Conservation (phyloP, 352 stramenopile genomes). For the Thraustotheca clavata region DNA sequence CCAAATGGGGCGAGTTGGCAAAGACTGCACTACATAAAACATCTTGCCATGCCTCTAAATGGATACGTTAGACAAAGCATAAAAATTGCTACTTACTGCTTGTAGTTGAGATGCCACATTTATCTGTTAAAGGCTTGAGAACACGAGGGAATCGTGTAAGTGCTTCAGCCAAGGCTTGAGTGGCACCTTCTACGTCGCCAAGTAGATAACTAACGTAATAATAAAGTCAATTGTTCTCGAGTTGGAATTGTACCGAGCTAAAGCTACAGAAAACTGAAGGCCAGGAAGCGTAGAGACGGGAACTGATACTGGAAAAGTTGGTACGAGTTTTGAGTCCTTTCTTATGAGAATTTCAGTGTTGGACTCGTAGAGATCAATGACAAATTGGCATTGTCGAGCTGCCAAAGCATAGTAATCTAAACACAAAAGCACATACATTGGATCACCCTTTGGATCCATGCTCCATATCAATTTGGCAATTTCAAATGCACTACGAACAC, state of each 20-base stretch:
- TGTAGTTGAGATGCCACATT: constrained; percentile 56
- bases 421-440: constrained; percentile 67
- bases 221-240: constrained; percentile 1
- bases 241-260: constrained; percentile 44
- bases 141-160: constrained; percentile 61
- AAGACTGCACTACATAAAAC: constrained; percentile 69
- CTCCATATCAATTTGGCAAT: constrained; percentile 61
- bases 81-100: too few relatives aligned
- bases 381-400: constrained; percentile 68
- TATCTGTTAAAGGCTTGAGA: constrained; percentile 63
- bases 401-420: constrained; percentile 81
- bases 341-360: constrained; percentile 57
- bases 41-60: constrained; percentile 52
- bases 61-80: constrained; percentile 9
- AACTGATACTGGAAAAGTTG: background rate
- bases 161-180: constrained; percentile 45
- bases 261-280: constrained; percentile 63
- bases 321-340: constrained; percentile 16
- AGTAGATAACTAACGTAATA: constrained; percentile 42
- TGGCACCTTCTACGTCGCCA: constrained; percentile 46
- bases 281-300: constrained; percentile 52
- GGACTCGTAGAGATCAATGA: constrained; percentile 50
- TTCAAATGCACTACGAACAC: constrained; percentile 80
- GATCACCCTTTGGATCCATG: constrained; percentile 69
- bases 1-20: constrained; percentile 53